Evolutionary conservation across 345 rosid genomes (phyloP).

Genomic region (Gossypium arboreum): DNA sequence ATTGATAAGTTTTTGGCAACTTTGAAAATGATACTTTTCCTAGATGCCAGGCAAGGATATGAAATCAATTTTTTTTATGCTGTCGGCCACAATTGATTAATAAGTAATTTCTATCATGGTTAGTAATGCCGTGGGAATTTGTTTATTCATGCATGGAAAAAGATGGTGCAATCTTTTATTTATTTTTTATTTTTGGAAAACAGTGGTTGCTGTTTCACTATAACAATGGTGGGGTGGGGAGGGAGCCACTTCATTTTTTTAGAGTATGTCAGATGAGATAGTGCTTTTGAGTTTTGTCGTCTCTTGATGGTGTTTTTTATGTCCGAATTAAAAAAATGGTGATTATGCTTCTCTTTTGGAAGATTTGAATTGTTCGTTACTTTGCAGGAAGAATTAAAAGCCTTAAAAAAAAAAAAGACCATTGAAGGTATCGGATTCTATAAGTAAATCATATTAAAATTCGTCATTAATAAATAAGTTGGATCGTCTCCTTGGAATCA

Average conservation of each 20-base stretch:
- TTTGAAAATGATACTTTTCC: neutral
- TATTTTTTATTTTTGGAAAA: neutral
- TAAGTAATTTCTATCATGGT: neutral
- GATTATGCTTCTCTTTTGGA: constrained; percentile 32
- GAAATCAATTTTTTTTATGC: neutral
- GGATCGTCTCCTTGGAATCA: neutral
- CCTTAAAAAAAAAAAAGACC: neutral
- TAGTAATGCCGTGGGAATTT: neutral
- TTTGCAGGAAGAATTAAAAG: neutral
- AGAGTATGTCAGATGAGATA: constrained; percentile 1
- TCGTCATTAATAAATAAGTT: too few species aligned
- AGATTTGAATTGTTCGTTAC: constrained; percentile 22
- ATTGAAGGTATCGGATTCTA: constrained; percentile 23
- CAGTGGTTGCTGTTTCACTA: constrained; percentile 9
- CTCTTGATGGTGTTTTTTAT: neutral
- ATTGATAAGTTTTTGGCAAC: neutral
- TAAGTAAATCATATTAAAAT: neutral
- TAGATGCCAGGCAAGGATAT: neutral
- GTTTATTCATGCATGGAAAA: neutral
- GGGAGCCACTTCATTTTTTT: constrained; percentile 13
- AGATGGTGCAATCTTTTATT: neutral
- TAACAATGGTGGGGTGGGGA: constrained; percentile 2
- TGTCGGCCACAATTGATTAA: neutral
- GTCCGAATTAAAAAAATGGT: neutral
- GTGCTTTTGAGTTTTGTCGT: constrained; percentile 11